Percentiles rank a stretch among this genome's conserved stretches.
phyloP scores from a whole-genome alignment of 2,329 filamentous ascomycete species.

The Amphichorda felina region DNA sequence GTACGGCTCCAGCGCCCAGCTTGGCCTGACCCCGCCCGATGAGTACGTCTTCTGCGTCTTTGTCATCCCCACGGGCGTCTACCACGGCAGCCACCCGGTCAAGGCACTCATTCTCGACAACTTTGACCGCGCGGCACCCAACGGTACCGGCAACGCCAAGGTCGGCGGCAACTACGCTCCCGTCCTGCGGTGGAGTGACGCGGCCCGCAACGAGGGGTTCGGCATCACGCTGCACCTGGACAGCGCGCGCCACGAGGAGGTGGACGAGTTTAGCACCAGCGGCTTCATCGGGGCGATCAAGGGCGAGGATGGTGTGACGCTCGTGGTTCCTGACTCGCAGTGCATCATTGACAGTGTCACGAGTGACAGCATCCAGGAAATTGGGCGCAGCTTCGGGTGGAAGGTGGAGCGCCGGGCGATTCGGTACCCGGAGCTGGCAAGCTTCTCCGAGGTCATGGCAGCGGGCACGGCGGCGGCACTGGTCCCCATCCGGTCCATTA shows the following conservation, averaged over 20 bases:
- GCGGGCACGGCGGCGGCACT: constrained; percentile 85
- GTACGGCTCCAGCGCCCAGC: constrained; percentile 77
- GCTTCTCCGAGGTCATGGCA: constrained; percentile 67
- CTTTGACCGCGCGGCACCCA: constrained; percentile 87
- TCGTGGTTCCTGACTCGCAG: constrained; percentile 75
- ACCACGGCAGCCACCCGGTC: constrained; percentile 84
- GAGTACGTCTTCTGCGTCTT: constrained; percentile 89
- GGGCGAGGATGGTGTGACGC: constrained; percentile 47
- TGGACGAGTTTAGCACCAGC: constrained; percentile 93
- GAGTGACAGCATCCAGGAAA: constrained; percentile 63
- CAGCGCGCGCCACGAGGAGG: constrained; percentile 67
- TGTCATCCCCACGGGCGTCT: constrained; percentile 84
- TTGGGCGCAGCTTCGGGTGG: constrained; percentile 73
- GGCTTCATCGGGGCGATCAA: constrained; percentile 75
- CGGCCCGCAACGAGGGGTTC: constrained; percentile 64
- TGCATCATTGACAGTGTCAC: constrained; percentile 85
- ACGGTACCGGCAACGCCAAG: constrained; percentile 85
- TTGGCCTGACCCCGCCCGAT: constrained; percentile 77
- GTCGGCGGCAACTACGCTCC: constrained; percentile 94
- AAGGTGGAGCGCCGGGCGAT: constrained; percentile 66
- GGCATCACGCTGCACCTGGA: constrained; percentile 95
- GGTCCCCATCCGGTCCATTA: constrained; percentile 87
- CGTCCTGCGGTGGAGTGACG: constrained; percentile 78
- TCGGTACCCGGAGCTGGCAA: constrained; percentile 44
- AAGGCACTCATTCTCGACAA: constrained; percentile 80